Percentiles rank a stretch among this genome's conserved stretches.
Evolutionary conservation across 2,329 filamentous ascomycete genomes (phyloP).

Genomic region (Aspergillus piperis): DNA sequence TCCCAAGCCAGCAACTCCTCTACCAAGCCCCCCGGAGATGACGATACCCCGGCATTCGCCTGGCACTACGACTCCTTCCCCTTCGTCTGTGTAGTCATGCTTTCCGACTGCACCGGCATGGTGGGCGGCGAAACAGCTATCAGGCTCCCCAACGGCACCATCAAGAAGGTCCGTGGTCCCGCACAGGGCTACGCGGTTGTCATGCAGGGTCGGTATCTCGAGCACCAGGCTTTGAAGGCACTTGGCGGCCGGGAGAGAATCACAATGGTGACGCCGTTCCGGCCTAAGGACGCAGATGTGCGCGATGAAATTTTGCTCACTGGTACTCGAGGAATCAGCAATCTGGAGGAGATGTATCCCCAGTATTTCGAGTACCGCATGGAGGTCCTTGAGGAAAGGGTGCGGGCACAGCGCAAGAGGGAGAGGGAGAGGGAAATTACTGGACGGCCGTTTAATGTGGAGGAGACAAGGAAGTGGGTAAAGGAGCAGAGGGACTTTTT

Average conservation of each 20-base stretch:
- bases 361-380: constrained; percentile 62
- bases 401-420: constrained; percentile 48
- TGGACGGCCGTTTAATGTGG: constrained; percentile 25
- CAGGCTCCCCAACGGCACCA: background rate
- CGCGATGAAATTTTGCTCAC: constrained; percentile 61
- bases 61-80: constrained; percentile 58
- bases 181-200: constrained; percentile 2
- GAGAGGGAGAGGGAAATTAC: constrained; percentile 27
- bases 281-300: constrained; percentile 55
- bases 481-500: constrained; percentile 37
- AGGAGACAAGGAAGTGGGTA: constrained; percentile 34
- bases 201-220: constrained; percentile 9
- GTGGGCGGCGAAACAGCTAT: constrained; percentile 58
- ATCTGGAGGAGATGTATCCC: constrained; percentile 57
- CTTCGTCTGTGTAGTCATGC: constrained; percentile 66
- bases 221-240: background rate
- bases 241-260: constrained; percentile 3
- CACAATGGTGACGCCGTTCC: constrained; percentile 42
- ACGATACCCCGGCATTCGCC: background rate
- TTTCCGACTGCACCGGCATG: constrained; percentile 63
- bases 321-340: constrained; percentile 58
- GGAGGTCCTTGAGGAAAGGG: constrained; percentile 59
- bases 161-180: constrained; percentile 2
- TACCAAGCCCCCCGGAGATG: too few relatives aligned
- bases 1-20: background rate